Percentiles rank a stretch among this genome's conserved stretches.
These are phyloP conservation scores for Saksenaea oblongispora DNA, from an alignment of 371 early-diverging fungal species.

Conservation along the genomic window DNA sequence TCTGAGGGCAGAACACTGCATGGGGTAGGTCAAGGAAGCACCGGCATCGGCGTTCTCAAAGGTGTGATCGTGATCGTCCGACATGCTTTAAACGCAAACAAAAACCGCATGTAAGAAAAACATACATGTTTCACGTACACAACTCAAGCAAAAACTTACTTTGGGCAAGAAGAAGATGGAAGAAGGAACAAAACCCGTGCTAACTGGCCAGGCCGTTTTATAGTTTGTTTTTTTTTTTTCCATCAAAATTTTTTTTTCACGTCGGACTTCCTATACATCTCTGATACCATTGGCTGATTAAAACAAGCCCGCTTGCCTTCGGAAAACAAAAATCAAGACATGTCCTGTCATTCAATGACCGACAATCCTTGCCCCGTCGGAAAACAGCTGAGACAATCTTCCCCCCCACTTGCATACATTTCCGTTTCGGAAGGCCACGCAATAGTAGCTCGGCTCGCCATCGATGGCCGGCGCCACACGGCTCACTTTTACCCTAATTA, in stretches of 20 bases:
- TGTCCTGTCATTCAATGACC: neutral
- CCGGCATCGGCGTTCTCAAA: conserved; percentile 80
- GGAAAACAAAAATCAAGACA: too few relatives aligned
- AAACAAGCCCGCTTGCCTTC: neutral
- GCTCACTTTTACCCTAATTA: neutral
- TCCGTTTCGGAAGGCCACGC: neutral
- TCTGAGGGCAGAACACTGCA: conserved; percentile 98
- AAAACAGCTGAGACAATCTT: neutral
- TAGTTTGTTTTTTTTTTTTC: neutral
- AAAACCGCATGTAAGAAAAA: neutral
- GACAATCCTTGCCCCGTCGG: neutral
- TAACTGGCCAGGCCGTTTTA: conserved; percentile 1
- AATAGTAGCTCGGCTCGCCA: neutral
- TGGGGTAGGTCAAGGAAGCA: conserved; percentile 92
- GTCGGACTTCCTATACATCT: neutral
- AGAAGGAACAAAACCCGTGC: conserved; percentile 1
- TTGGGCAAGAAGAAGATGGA: conserved; percentile 6
- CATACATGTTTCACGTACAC: neutral
- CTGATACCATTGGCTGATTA: neutral
- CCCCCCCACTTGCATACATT: neutral
- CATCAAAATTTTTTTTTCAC: conserved; percentile 3
- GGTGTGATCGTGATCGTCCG: conserved; percentile 67
- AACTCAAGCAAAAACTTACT: neutral
- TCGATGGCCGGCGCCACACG: neutral
- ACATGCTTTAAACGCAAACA: conserved; percentile 25